Conservation (phyloP, 371 early-diverging fungal genomes). For the Mucor lusitanicus region DNA sequence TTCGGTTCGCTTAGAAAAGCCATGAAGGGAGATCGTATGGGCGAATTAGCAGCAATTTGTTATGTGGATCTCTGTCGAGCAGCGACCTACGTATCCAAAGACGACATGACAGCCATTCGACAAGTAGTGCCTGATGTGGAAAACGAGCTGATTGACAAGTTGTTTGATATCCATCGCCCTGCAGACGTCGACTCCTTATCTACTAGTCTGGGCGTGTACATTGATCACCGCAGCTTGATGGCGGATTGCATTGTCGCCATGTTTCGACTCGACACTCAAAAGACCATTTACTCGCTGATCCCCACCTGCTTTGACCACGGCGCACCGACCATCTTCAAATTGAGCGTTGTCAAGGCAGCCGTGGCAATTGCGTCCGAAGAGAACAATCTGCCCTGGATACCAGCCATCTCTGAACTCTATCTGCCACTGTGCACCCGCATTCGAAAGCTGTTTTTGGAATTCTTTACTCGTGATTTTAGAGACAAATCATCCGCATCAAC, state of each 20-base stretch:
- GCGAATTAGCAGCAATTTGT: constrained; percentile 71
- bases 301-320: constrained; percentile 56
- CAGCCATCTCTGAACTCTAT: constrained; percentile 59
- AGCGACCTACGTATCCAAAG: constrained; percentile 62
- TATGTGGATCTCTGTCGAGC: constrained; percentile 77
- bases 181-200: constrained; percentile 38
- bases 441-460: constrained; percentile 61
- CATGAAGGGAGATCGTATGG: constrained; percentile 49
- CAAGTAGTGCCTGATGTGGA: constrained; percentile 68
- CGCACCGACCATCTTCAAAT: constrained; percentile 61
- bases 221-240: constrained; percentile 57
- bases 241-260: constrained; percentile 71
- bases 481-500: constrained; percentile 18
- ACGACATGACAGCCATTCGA: constrained; percentile 57
- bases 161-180: constrained; percentile 52
- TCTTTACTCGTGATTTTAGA: constrained; percentile 32
- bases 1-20: constrained; percentile 64
- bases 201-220: constrained; percentile 41
- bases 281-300: constrained; percentile 58
- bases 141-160: constrained; percentile 65
- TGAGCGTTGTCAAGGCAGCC: constrained; percentile 70
- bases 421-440: constrained; percentile 61
- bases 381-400: constrained; percentile 64
- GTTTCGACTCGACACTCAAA: constrained; percentile 65
- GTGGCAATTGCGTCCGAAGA: constrained; percentile 68